Base-by-base conservation (phyloP, 805 yeast species). In the Metschnikowia baotianmanensis region DNA sequence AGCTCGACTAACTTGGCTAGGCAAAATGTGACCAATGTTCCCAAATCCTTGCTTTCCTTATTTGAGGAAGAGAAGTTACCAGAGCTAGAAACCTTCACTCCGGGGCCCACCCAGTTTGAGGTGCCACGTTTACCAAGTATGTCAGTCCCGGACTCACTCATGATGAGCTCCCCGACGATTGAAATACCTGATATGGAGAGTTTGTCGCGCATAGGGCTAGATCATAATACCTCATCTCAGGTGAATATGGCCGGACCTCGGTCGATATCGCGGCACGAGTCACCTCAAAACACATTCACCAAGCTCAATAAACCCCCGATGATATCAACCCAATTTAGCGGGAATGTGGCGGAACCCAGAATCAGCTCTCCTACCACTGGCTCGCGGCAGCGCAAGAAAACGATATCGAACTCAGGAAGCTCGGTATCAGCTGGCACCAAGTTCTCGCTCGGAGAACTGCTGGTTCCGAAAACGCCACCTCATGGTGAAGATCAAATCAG, bases 101-200 rank as follows among this genome's bases (percentile, higher is more conserved):
- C 44, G 6, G 36, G 25, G 13, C 23, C 26, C 16, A 25, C 40
- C 12, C 35, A 32, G 18, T 43, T 40, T 22, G 50, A 46, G 9
- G 29, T 40, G 11, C 44, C 51, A 3, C 49, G 44, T 23, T 35
- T 45, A 16, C 50, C 51, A 5, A 37, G 31, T 15, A 35, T 38
- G 16, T 31, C 48, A 13, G 37, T 29, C 6, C 43, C 45, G 5
- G 48, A 40, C 5, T 29, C 40, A 18, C 40, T 40, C 15, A 31
- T 31, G 9, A 21, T 47, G 13, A 72, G 77, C 8, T 76, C 84
- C 0, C 83, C 87, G 2, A 70, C 83, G 2, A 76, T 75, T 21
- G 90, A 83, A 56, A 85, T 84, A 30, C 91, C 91, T 4, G 79
- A 74, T 47, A 78, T 82, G 74, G 82, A 77, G 36, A 61, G 62